Percentiles rank a stretch among this genome's conserved stretches.
Evolutionary conservation across 768 basidiomycete species (phyloP).

Genomic region (Podaxis rugospora): DNA sequence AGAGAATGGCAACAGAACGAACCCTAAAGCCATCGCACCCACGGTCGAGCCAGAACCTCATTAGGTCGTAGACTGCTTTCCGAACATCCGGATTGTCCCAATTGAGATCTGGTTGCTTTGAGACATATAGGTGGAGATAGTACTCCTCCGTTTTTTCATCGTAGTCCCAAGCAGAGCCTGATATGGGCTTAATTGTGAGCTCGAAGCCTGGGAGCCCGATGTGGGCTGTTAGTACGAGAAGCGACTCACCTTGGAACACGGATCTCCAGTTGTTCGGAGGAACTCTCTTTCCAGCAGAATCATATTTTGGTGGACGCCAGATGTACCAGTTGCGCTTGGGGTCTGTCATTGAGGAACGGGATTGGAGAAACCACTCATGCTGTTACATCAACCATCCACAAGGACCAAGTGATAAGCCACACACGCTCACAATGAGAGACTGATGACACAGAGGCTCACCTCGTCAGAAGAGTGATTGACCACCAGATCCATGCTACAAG

Average conservation of each 20-base stretch:
- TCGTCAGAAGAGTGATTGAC: conserved; percentile 71
- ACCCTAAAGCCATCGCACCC: conserved; percentile 77
- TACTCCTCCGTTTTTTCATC: conserved; percentile 64
- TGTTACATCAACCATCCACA: conserved; percentile 19
- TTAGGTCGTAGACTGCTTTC: conserved; percentile 54
- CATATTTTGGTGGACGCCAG: conserved; percentile 59
- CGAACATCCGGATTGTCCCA: conserved; percentile 68
- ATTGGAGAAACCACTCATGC: conserved; percentile 71
- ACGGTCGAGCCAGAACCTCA: conserved; percentile 71
- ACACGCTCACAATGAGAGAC: not conserved
- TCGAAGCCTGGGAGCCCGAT: not conserved
- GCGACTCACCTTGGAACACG: conserved; percentile 49
- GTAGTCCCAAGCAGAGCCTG: conserved; percentile 70
- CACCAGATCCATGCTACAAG: conserved; percentile 67
- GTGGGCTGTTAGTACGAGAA: not conserved
- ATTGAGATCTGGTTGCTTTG: conserved; percentile 73
- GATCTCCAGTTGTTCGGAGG: conserved; percentile 78
- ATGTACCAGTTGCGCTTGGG: conserved; percentile 76
- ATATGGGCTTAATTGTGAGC: not conserved
- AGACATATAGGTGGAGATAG: conserved; percentile 64
- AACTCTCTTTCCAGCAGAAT: conserved; percentile 44
- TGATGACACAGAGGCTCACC: conserved; percentile 25
- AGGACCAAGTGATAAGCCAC: not conserved
- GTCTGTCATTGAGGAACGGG: conserved; percentile 43
- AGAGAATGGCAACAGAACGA: conserved; percentile 18